Base-by-base conservation (phyloP, 352 stramenopile species). In the Blastocystis sp. region DNA sequence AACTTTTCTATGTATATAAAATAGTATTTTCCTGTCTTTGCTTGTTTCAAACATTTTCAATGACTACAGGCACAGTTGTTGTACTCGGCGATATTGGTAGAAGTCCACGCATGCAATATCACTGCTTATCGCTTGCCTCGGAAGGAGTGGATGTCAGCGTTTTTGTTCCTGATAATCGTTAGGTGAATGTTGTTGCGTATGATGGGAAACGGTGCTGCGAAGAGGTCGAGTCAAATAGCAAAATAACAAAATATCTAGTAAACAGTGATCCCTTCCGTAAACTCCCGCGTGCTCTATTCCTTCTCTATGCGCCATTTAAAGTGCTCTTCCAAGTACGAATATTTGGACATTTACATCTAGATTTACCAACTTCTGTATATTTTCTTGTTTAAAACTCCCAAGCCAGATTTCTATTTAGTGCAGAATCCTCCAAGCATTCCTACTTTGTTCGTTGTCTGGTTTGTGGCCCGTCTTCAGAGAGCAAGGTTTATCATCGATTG, bases 81-180 rank as follows among this genome's bases (percentile, higher is more conserved):
- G 95, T 98, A 47, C 92, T 98, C 24, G 95, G 95, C 24, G 95
- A 98, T 90, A 92, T 99, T 0, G 97, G 97, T 5, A 93, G 97
- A 90, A 98, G 95, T 87, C 97, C 97, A 65, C 94, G 97, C 24
- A 99, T 99, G 97, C 97, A 99, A 92, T 99, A 99, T 92, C 97
- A 99, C 91, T 94, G 95, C 50, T 89, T 98, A 45, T 98, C 96
- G 20, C 91, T 99, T 11, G 93, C 97, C 24, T 91, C 95, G 16
- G 76, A 93, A 54, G 92, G 37, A 50, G 70, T 76, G 4, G 75
- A 87, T 78, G 85, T 88, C 13, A 11, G n/a, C 24, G 11, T 9
- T 69, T 90, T 55, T 6, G 3, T 4, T 54, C 26, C 3, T 41
- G 13, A 18, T 59, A 30, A 24, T 39, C 8, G 5, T 13, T 81